Evolutionary conservation across 2,329 filamentous ascomycete genomes (phyloP), one percentile per base, ranked within the genome.

Genomic region (Trichoderma arundinaceum): DNA sequence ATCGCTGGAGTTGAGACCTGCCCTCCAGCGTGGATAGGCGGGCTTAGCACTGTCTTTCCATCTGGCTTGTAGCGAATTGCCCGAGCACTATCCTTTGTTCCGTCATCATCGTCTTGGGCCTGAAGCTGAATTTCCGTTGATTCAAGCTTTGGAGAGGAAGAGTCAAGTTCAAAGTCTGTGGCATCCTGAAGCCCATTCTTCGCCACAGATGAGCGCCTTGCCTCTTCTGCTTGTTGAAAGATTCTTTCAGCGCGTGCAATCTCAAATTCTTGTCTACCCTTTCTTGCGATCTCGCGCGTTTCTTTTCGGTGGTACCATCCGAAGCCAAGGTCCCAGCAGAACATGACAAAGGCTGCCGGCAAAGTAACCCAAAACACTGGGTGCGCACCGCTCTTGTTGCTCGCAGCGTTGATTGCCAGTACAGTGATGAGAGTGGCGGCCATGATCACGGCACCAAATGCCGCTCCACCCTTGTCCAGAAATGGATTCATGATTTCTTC

Each of bases 401-500:
- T 85, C 0, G 84, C 81, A 2, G 90, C 89, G 58, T 92, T 92
- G 33, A 92, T 73, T 0, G 82, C 86, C 1, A 92, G 78, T 0
- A 92, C 79, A 0, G 88, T 88, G 65, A 91, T 78, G 32, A 92
- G 81, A 0, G 89, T 90, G 0, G 80, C 81, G 1, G 87, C 82
- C 88, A 92, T 92, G 64, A 92, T 80, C 5, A 86, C 68, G 0
- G 83, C 86, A 1, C 89, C 89, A 64, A 91, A 88, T 0, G 80
- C 78, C 0, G 90, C 90, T 8, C 89, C 86, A 2, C 80, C 78
- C 68, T 86, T 90, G 72, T 92, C 90, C 0, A 92, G 75, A 66
- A 89, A 92, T 0, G 90, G 90, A 68, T 92, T 91, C 84, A 92
- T 85, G 71, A 92, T 90, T 71, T 92, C 89, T 68, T 90, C 88